Evolutionary conservation across 345 rosid genomes (phyloP).

Genomic region (Dovyalis caffra): DNA sequence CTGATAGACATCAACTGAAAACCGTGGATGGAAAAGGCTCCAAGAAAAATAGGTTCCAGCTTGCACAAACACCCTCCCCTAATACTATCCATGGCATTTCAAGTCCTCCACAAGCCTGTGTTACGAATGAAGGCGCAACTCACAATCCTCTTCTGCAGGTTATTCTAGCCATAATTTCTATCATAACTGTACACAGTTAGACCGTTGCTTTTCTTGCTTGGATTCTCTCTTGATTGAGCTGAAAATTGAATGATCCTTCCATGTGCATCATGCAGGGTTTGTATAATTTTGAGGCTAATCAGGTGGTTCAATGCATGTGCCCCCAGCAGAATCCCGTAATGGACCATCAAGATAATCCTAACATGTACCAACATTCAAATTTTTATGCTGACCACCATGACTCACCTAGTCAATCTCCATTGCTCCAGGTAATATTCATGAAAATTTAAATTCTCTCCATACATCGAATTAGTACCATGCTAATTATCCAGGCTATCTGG

Average conservation of each 20-base stretch:
- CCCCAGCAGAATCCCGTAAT: slow-evolving; percentile 26
- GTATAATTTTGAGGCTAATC: slow-evolving; percentile 27
- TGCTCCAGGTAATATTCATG: slow-evolving; percentile 25
- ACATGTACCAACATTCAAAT: slow-evolving; percentile 28
- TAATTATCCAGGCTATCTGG: background rate
- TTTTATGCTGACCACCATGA: slow-evolving; percentile 26
- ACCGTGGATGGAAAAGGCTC: slow-evolving; percentile 7
- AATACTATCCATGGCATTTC: slow-evolving; percentile 15
- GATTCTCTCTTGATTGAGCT: background rate
- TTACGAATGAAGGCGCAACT: slow-evolving; percentile 23
- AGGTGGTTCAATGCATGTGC: slow-evolving; percentile 25
- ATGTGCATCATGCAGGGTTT: slow-evolving; percentile 23
- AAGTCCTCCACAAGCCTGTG: slow-evolving; percentile 20
- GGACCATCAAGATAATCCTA: slow-evolving; percentile 22
- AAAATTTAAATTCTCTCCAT: background rate
- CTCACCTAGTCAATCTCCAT: slow-evolving; percentile 21
- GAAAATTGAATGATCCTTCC: background rate
- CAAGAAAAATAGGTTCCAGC: slow-evolving; percentile 13
- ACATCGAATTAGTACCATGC: background rate
- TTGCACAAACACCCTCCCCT: slow-evolving; percentile 7
- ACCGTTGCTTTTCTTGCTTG: background rate
- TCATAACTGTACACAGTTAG: background rate
- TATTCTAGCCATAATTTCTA: background rate
- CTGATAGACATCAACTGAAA: slow-evolving; percentile 7
- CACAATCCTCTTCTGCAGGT: slow-evolving; percentile 32